A percentile compares a stretch with the other conserved stretches of the same genome.
These are phyloP conservation scores for Botrytis fragariae DNA, from an alignment of 2,329 filamentous ascomycete species.

Conservation along the genomic window DNA sequence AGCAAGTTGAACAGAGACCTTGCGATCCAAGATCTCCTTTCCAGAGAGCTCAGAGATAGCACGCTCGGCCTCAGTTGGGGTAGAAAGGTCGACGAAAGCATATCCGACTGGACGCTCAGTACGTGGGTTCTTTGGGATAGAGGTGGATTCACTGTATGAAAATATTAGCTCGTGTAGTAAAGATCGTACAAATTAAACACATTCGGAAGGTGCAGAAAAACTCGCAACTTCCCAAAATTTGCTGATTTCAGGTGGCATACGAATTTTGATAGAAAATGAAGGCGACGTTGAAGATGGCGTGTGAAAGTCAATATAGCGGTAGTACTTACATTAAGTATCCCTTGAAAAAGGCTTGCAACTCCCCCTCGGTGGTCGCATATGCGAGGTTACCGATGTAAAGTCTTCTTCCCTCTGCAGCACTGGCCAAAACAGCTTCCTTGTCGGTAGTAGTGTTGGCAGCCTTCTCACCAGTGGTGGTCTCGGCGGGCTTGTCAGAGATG, in stretches of 20 bases:
- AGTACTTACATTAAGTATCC: slow-evolving; percentile 93
- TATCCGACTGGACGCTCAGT: slow-evolving; percentile 98
- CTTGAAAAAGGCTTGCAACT: slow-evolving; percentile 99
- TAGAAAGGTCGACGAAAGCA: slow-evolving; percentile 97
- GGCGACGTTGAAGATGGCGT: not conserved
- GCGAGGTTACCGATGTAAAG: slow-evolving; percentile 99
- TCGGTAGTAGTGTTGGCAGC: slow-evolving; percentile 47
- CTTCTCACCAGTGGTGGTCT: slow-evolving; percentile 44
- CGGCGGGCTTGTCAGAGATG: slow-evolving; percentile 53
- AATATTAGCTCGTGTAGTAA: slow-evolving; percentile 5
- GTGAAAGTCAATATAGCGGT: not conserved
- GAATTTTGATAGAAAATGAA: slow-evolving; percentile 11
- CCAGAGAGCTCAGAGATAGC: slow-evolving; percentile 94
- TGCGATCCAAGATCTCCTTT: slow-evolving; percentile 96
- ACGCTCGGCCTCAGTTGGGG: slow-evolving; percentile 89
- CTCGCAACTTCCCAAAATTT: not conserved
- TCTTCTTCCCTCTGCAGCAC: slow-evolving; percentile 97
- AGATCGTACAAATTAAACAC: not conserved
- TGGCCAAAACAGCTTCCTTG: slow-evolving; percentile 91
- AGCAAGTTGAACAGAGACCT: slow-evolving; percentile 97
- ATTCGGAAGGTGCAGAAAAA: not conserved
- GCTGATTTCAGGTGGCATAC: slow-evolving; percentile 14
- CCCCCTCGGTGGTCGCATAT: slow-evolving; percentile 99
- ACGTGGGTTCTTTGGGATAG: slow-evolving; percentile 98
- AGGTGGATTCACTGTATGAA: slow-evolving; percentile 81